Base-by-base conservation (phyloP, 2,329 filamentous ascomycete species). In the Talaromyces sp. region DNA sequence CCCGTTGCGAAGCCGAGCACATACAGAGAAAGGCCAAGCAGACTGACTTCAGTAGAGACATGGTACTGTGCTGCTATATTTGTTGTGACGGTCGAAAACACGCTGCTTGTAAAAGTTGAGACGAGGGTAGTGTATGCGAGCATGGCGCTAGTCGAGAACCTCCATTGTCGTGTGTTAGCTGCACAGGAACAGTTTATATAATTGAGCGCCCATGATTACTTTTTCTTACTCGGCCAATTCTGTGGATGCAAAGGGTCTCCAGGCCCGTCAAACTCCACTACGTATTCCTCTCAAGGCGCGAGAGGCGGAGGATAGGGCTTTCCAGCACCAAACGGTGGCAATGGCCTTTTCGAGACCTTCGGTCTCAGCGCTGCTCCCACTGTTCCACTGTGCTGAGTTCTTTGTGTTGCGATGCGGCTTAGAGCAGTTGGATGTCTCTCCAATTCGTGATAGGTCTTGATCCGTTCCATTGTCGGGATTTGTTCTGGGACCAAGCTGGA, bases 211-310 rank as follows among this genome's bases (percentile, higher is more conserved):
- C 17, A 43, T 3, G 80, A 82, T 69, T 74, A 85, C 86, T 96
- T 96, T 79, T 90, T 93, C 70, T 78, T 84, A 58, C 89, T 70
- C 0, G 89, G 82, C 92, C 92, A 96, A 72, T 96, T 96, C 77
- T 93, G 89, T 1, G 91, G 89, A 74, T 96, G 91, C 62, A 93
- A 70, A 2, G 91, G 91, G 69, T 96, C 92, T 64, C 92, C 82
- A 1, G 86, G 88, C 0, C 91, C 92, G 66, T 93, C 88, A 70
- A 96, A 96, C 73, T 91, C 84, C 13, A 86, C 83, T 1, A 86
- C 83, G 69, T 86, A 86, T 61, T 84, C 81, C 67, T 86, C 83
- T 63, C 77, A 75, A n/a, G 79, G 80, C 8, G 83, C 83, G 17
- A 86, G 69, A 0, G 73, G 75, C 17, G 82, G 82, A 7, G 84